Evolutionary conservation across 345 rosid species (phyloP), one percentile per base, ranked within the genome.

Genomic region (Camelina neglecta): DNA sequence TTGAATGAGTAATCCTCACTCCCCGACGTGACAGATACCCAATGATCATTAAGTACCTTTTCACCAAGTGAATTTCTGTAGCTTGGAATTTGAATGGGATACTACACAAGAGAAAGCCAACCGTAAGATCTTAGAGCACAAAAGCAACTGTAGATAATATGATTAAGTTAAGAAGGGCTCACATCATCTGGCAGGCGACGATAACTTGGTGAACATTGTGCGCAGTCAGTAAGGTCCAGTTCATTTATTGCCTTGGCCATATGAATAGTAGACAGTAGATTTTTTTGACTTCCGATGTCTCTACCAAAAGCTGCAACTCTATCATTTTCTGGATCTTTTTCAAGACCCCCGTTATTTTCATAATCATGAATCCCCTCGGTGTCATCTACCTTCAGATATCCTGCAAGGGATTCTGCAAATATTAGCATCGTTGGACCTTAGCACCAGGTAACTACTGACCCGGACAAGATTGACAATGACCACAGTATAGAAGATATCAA

Each of bases 1-100:
- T 96, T 96, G 67, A 96, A 96, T 50, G 99, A 92, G 87, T 96
- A 96, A 85, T 96, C 99, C 84, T 93, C 99, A 86, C 99, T 96
- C 78, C 99, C 99, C 36, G 98, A 96, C 65, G 99, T 93, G 53
- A 93, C 97, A 77, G 99, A 93, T 60, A 93, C 98, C 99, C 98
- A 96, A 83, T 88, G 87, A 80, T 93, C 97, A 83, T 96, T 96
- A 76, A 96, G 87, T 56, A 96, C 97, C 82, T 85, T 81, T 72
- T 81, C 84, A 74, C 94, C 99, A 75, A 89, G 88, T 57, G 75
- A 80, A 41, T 96, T 88, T 84, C 92, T 88, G 80, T 93, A 89
- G 82, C 98, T 93, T 74, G 86, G 96, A 15, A 79, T 75, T 70
- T 94, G 97, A 79, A 88, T 86, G 41, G 84, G 90, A 82, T 96